Conservation (phyloP, 2,329 filamentous ascomycete genomes). For the Colletotrichum simmondsii region DNA sequence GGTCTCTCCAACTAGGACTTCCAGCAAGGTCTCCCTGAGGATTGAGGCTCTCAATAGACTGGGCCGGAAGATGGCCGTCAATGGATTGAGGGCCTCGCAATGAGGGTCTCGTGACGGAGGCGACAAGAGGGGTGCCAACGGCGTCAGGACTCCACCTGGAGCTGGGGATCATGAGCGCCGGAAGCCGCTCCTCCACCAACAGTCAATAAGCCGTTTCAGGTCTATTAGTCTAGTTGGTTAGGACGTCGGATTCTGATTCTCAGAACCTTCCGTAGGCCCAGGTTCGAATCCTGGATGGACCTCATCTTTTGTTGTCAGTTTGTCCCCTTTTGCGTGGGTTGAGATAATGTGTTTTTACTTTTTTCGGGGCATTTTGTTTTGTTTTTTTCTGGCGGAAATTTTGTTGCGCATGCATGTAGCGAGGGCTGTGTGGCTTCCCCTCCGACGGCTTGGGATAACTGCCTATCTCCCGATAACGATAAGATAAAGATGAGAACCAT, state of each 20-base stretch:
- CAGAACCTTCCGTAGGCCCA: constrained; percentile 30
- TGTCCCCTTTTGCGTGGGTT: background rate
- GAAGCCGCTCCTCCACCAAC: rapidly evolving
- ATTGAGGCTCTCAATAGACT: background rate
- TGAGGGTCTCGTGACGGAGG: background rate
- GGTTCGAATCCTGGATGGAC: constrained; percentile 35
- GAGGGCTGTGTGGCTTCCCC: background rate
- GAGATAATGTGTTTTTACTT: background rate
- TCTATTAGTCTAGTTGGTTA: constrained; percentile 36
- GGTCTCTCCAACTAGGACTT: background rate
- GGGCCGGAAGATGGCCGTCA: background rate
- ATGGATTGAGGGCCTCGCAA: background rate
- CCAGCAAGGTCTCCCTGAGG: no score
- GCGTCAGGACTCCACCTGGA: background rate
- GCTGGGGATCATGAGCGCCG: background rate
- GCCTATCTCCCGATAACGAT: background rate
- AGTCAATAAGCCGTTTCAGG: background rate
- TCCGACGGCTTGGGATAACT: background rate
- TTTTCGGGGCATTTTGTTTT: background rate
- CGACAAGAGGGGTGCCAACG: background rate
- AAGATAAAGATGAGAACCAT: no score
- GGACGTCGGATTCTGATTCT: constrained; percentile 33
- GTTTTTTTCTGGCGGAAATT: background rate
- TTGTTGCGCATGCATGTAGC: background rate
- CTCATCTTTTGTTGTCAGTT: background rate